Evolutionary conservation across 805 yeast genomes (phyloP), one percentile per base, ranked within the genome.

Genomic region (Saccharomycopsis vini): DNA sequence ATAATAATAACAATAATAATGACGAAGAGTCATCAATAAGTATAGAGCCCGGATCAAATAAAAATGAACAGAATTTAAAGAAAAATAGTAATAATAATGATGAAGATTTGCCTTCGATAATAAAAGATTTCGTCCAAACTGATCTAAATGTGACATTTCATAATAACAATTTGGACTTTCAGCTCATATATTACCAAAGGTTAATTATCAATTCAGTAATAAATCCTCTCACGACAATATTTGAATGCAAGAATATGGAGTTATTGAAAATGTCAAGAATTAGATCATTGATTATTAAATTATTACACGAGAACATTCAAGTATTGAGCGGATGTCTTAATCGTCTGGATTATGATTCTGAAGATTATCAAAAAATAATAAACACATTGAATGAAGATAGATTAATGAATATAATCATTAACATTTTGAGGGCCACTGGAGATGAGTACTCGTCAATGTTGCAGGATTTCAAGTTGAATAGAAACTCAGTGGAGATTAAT

Each of bases 211-310:
- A 92, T 56, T 72, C 85, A 1, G 84, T 92, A 55, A 79, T 90
- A 51, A 90, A 92, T 56, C 83, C 96, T 0, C 64, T 82, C 23
- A 83, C 96, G 0, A 81, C 95, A 0, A 64, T 87, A 19, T 62
- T 84, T 21, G 82, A 85, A 58, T 82, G 92, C 56, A 57, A 69
- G 31, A 92, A 92, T 56, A 95, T 94, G 28, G 85, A 81, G 41
- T 62, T 90, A 20, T 62, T 67, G 15, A 54, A 61, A 10, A 64
- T 71, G 7, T 54, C 60, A 3, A 53, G 62, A 5, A 53, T 61
- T 5, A 45, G 54, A n/a, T 52, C 53, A 3, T 51, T 73, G 13
- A 60, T 75, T 57, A 54, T 50, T 20, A 55, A 59, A 13, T 58
- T 79, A 6, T 63, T 78, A 1, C 42, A 52, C 2, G 85, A 75